Base-by-base conservation (phyloP, 768 basidiomycete genomes). In the Hirschioporus abietinus region DNA sequence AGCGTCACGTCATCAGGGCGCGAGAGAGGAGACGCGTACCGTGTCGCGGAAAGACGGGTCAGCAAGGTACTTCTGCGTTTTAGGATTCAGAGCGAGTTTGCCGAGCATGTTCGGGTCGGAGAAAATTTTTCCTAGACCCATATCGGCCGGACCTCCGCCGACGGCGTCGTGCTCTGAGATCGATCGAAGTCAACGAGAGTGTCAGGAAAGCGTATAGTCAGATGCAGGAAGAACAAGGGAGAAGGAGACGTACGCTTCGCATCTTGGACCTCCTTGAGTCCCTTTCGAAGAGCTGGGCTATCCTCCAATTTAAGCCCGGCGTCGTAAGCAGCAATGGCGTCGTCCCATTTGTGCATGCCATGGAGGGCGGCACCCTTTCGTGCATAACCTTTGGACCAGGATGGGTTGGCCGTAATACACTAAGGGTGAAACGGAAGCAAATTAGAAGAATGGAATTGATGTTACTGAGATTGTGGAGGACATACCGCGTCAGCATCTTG, bases 361-460 rank as follows among this genome's bases (percentile, higher is more conserved):
- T 97, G 96, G 67, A 97, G 78, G 27, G 96, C 96, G 63, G 96
- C 95, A 60, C 96, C 96, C 74, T 95, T 95, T 66, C 96, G 86
- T 18, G 89, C 90, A 79, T 90, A 94, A 7, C 95, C 95, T 75
- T 98, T 98, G 27, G 89, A 80, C 92, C 96, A 97, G 0, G 84
- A 79, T 5, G 92, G 87, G 71, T 90, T 92, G 66, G 91, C 80
- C 72, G 85, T 84, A 74, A 96, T 83, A 68, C 92, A 93, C 93
- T 96, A 70, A n/a, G 36, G 65, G 58, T 64, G 63, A 42, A 59
- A 34, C 35, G 24, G 52, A 36, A 25, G 69, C 24, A 62, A 59
- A 66, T 27, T 57, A 64, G 20, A 34, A 27, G 52, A 60, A 42
- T 18, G 18, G 20, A 0, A 23, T 20, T 30, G 25, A 34, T 57